Evolutionary conservation across 352 stramenopile species (phyloP).

Genomic region (Phytophthora rubi): DNA sequence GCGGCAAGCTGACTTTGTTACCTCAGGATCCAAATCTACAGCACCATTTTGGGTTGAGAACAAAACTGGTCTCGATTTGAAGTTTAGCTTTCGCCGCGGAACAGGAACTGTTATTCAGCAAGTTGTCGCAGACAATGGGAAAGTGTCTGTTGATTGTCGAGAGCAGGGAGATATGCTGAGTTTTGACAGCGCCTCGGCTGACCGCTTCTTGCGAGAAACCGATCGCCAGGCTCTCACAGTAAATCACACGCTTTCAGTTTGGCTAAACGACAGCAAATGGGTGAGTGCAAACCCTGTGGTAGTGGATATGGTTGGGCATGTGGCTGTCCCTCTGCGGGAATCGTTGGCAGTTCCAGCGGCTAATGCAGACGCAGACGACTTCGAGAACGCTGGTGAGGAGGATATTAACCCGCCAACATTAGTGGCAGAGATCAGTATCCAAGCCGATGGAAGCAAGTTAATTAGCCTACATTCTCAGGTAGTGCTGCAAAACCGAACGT

Average conservation of each 20-base stretch:
- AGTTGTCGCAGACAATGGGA: constrained; percentile 63
- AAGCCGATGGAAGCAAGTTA: constrained; percentile 88
- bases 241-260: constrained; percentile 89
- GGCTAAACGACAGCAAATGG: constrained; percentile 88
- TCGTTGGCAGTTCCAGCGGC: constrained; percentile 18
- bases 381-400: constrained; percentile 49
- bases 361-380: constrained; percentile 40
- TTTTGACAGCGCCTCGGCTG: constrained; percentile 83
- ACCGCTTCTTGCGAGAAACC: constrained; percentile 75
- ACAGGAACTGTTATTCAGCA: constrained; percentile 84
- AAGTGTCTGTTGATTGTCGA: constrained; percentile 85
- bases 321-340: constrained; percentile 81
- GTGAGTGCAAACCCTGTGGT: constrained; percentile 87
- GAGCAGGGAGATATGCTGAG: constrained; percentile 88
- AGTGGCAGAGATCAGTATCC: constrained; percentile 87
- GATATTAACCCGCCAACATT: constrained; percentile 74
- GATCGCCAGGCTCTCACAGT: constrained; percentile 81
- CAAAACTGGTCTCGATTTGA: constrained; percentile 80
- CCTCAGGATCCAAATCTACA: constrained; percentile 84
- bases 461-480: constrained; percentile 90
- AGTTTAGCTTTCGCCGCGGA: constrained; percentile 88
- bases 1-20: constrained; percentile 87
- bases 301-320: constrained; percentile 88
- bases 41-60: constrained; percentile 92
- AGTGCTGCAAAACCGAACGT: constrained; percentile 87